A percentile compares a stretch with the other conserved stretches of the same genome.
Conservation (phyloP, 495 filamentous ascomycete species). For the Pseudevernia furfuracea region DNA sequence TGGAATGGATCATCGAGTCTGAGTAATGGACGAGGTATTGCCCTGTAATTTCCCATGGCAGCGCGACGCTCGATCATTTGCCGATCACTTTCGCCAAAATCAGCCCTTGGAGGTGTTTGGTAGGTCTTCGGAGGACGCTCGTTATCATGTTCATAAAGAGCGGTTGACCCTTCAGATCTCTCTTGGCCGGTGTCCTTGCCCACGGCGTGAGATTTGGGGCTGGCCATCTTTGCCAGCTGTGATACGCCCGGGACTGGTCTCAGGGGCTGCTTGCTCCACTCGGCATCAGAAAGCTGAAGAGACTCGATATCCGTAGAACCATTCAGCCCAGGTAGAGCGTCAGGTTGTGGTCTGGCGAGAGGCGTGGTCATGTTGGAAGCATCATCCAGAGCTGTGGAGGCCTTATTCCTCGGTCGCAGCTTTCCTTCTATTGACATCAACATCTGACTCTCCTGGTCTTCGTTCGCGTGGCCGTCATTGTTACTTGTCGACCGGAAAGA, state of each 20-base stretch:
- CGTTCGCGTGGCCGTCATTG: neutral
- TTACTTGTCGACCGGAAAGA: conserved; percentile 7
- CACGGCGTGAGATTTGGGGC: neutral
- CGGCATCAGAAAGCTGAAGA: conserved; percentile 37
- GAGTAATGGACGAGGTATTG: conserved; percentile 38
- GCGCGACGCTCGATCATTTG: conserved; percentile 32
- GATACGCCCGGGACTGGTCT: conserved; percentile 4
- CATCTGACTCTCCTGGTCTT: conserved; percentile 3
- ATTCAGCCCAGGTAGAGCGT: conserved; percentile 34
- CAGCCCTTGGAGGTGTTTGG: conserved; percentile 20
- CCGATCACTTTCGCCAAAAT: conserved; percentile 38
- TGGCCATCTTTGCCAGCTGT: conserved; percentile 9
- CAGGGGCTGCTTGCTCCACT: conserved; percentile 9
- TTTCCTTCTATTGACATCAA: conserved; percentile 18
- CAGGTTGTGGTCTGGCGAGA: conserved; percentile 58
- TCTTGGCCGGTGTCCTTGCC: neutral
- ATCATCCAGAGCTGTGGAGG: conserved; percentile 41
- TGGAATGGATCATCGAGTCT: conserved; percentile 37
- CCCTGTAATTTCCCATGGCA: conserved; percentile 41
- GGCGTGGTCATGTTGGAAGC: conserved; percentile 75
- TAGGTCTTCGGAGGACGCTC: neutral
- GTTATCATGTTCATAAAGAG: neutral
- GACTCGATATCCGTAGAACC: conserved; percentile 34
- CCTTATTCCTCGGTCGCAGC: conserved; percentile 32
- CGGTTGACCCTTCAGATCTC: neutral